Conservation (phyloP, 441 rosid species). For the Gossypium davidsonii region DNA sequence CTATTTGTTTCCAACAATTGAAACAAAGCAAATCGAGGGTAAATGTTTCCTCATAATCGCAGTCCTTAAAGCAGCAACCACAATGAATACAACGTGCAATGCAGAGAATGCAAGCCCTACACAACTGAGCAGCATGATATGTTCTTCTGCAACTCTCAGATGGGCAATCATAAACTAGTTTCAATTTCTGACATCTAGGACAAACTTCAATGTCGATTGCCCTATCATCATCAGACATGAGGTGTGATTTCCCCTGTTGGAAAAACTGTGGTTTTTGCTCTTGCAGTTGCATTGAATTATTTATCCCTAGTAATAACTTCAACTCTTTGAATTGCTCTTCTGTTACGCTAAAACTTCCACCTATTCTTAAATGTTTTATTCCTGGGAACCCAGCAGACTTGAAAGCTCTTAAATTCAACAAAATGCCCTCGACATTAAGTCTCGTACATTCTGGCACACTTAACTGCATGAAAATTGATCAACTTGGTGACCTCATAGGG, state of each 20-base stretch:
- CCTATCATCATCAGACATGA: slow-evolving; percentile 25
- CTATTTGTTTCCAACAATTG: slow-evolving; percentile 16
- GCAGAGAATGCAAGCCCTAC: slow-evolving; percentile 45
- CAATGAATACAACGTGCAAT: slow-evolving; percentile 34
- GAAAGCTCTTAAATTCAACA: slow-evolving; percentile 24
- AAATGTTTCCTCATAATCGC: slow-evolving; percentile 28
- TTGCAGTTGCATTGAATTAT: slow-evolving; percentile 13
- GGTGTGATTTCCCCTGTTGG: slow-evolving; percentile 14
- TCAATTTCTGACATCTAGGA: slow-evolving; percentile 32
- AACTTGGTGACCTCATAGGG: not conserved
- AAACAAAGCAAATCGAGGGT: slow-evolving; percentile 28
- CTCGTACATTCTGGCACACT: slow-evolving; percentile 31
- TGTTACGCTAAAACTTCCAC: slow-evolving; percentile 28
- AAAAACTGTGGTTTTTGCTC: slow-evolving; percentile 26
- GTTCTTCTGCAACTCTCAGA: slow-evolving; percentile 24
- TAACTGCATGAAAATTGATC: slow-evolving; percentile 26
- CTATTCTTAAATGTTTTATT: slow-evolving; percentile 29
- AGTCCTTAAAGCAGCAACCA: slow-evolving; percentile 33
- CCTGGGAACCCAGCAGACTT: slow-evolving; percentile 21
- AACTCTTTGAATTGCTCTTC: slow-evolving; percentile 33
- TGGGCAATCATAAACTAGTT: slow-evolving; percentile 41
- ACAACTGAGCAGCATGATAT: slow-evolving; percentile 20
- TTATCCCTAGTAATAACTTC: slow-evolving; percentile 25
- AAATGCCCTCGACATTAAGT: slow-evolving; percentile 31
- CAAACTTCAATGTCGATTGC: slow-evolving; percentile 36